Base-by-base conservation (phyloP, 139 green algal genomes). In the Chlamydomonas sp. region DNA sequence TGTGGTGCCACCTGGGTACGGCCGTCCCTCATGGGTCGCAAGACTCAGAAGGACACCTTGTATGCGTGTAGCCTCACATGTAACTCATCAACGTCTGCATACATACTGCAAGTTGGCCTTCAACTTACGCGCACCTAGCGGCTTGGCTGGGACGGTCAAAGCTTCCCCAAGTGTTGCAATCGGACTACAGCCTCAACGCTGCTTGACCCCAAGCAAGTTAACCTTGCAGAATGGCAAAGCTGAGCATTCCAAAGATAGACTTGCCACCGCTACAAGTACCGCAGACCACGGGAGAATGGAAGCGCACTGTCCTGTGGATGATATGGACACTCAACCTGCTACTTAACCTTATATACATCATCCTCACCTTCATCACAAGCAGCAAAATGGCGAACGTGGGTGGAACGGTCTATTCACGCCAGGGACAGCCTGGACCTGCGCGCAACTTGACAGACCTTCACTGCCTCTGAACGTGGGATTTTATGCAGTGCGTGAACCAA, bases 291-390 rank as follows among this genome's bases (percentile, higher is more conserved):
- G 79, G 80, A 31, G 67, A 86, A 61, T 86, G 82, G 71, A 86
- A 86, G 82, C 69, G 82, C 18, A 78, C 73, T 4, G 8, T 87
- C 7, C 62, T 87, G 2, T 87, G 83, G 83, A 81, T 81, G 73
- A 59, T 68, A 15, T 87, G 83, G 83, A 87, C 83, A 7, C 20
- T 87, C 0, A 87, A 87, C 57, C 15, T 81, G 9, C 72, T 93
- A 1, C 83, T 93, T 4, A 90, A 89, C 63, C 78, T 59, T 6
- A 80, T 89, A 14, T 93, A 91, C 60, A 91, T 91, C 20, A 87
- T 91, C 58, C 59, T 91, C 59, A 84, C 84, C 3, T 91, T 91
- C 3, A 69, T 63, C 7, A 91, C 87, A 3, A 75, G 58, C 57
- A 77, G 79, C 10, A 91, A 93, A 57, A 71, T 93, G 16, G 83